Percentiles rank a stretch among this genome's conserved stretches.
phyloP scores from a whole-genome alignment of 352 stramenopile species.

The Globisporangium sylvaticum region DNA sequence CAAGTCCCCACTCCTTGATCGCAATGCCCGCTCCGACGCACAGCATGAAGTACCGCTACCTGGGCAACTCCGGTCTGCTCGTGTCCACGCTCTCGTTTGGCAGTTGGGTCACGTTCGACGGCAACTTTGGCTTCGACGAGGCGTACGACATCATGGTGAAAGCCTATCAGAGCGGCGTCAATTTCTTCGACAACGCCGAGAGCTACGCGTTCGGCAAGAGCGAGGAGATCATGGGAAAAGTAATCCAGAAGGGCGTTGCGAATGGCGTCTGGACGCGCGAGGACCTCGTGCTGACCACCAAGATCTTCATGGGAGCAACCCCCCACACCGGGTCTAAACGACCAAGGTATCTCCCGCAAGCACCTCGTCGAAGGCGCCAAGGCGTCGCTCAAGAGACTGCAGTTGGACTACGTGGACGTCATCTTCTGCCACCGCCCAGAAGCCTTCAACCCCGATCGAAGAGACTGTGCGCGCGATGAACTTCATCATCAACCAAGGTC shows the following conservation, averaged over 20 bases:
- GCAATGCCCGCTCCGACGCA: neutral
- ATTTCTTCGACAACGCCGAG: slow-evolving; percentile 55
- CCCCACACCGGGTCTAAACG: slow-evolving; percentile 23
- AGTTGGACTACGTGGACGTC: slow-evolving; percentile 42
- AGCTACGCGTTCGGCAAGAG: slow-evolving; percentile 27
- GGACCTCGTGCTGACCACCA: slow-evolving; percentile 57
- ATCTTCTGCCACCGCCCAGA: slow-evolving; percentile 40
- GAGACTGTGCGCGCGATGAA: slow-evolving; percentile 45
- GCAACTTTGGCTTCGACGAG: slow-evolving; percentile 13
- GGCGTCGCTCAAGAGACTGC: slow-evolving; percentile 34
- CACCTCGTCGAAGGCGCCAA: slow-evolving; percentile 43
- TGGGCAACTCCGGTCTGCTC: slow-evolving; percentile 30
- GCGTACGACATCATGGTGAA: slow-evolving; percentile 29
- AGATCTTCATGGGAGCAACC: slow-evolving; percentile 32
- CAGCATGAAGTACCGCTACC: slow-evolving; percentile 15
- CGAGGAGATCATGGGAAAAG: slow-evolving; percentile 29
- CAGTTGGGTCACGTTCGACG: slow-evolving; percentile 23
- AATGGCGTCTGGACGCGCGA: slow-evolving; percentile 27
- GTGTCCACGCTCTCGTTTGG: slow-evolving; percentile 36
- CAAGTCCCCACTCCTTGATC: no score
- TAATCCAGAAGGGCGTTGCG: slow-evolving; percentile 20
- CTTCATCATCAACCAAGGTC: slow-evolving; percentile 28
- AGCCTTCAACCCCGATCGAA: slow-evolving; percentile 25
- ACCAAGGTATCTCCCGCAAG: slow-evolving; percentile 30
- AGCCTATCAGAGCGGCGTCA: slow-evolving; percentile 38